phyloP scores from a whole-genome alignment of 2,329 filamentous ascomycete genomes.

The Diatrype stigma region DNA sequence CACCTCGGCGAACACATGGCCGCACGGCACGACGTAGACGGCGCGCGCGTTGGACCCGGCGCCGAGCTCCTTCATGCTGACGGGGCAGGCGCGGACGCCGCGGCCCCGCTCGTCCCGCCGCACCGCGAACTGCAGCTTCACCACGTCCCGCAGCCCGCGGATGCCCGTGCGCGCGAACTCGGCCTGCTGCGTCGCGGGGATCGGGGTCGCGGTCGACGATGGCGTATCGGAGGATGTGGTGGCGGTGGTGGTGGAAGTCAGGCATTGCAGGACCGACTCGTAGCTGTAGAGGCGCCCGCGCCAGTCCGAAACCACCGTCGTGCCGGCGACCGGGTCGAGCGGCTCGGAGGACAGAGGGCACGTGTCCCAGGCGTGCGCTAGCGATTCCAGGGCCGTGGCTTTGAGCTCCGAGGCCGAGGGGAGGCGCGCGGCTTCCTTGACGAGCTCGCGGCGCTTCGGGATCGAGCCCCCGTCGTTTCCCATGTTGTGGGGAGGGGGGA shows the following conservation, averaged over 20 bases:
- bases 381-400: conserved; percentile 78
- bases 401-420: conserved; percentile 84
- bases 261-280: conserved; percentile 70
- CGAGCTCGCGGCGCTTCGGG: conserved; percentile 89
- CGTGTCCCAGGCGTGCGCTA: conserved; percentile 80
- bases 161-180: conserved; percentile 55
- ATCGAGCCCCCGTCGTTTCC: conserved; percentile 98
- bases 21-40: conserved; percentile 90
- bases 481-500: conserved; percentile 49
- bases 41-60: conserved; percentile 71
- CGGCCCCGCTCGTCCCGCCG: conserved; percentile 35
- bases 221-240: background rate
- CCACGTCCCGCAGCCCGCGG: conserved; percentile 78
- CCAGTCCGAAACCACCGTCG: conserved; percentile 74
- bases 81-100: conserved; percentile 74
- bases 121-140: conserved; percentile 71
- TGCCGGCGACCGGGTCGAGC: conserved; percentile 52
- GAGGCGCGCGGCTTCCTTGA: conserved; percentile 83
- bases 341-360: conserved; percentile 81
- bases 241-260: conserved; percentile 56
- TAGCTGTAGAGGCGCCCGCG: conserved; percentile 90
- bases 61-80: conserved; percentile 83
- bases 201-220: conserved; percentile 51
- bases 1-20: conserved; percentile 86
- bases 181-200: conserved; percentile 32